Evolutionary conservation across 257 asterid species (phyloP).

Genomic region (Forsythia suspensa): DNA sequence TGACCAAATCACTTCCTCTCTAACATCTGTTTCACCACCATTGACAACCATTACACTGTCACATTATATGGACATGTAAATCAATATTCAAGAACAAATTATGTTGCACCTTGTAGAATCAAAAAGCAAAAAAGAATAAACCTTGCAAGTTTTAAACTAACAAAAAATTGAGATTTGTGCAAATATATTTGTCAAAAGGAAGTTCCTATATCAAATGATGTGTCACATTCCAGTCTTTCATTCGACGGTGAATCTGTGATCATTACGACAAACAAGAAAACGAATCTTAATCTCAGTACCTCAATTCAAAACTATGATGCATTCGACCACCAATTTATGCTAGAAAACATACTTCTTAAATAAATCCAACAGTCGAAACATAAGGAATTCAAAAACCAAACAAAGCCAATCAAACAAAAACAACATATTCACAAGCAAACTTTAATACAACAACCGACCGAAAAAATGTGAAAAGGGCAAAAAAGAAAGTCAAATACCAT

Average conservation of each 20-base stretch:
- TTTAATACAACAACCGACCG: neutral
- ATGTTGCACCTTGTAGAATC: too few relatives aligned
- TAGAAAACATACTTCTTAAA: too few relatives aligned
- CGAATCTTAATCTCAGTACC: neutral
- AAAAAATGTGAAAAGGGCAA: neutral
- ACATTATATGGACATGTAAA: constrained; percentile 9
- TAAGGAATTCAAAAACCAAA: neutral
- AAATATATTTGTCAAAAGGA: too few relatives aligned
- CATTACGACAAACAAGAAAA: neutral
- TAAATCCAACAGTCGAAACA: neutral
- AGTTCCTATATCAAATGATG: too few relatives aligned
- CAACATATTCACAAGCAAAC: constrained; percentile 1
- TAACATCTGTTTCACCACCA: too few relatives aligned
- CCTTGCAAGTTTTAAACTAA: too few relatives aligned
- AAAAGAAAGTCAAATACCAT: too few relatives aligned
- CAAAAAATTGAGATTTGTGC: too few relatives aligned
- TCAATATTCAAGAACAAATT: too few relatives aligned
- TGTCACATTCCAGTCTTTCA: neutral
- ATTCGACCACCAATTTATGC: neutral
- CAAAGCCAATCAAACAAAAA: neutral
- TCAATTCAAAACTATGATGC: neutral
- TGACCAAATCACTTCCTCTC: too few relatives aligned
- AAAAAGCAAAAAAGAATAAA: too few relatives aligned
- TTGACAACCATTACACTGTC: neutral
- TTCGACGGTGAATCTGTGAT: too few relatives aligned